phyloP scores from a whole-genome alignment of 768 basidiomycete species.

The Chlorophyllum brunneum region DNA sequence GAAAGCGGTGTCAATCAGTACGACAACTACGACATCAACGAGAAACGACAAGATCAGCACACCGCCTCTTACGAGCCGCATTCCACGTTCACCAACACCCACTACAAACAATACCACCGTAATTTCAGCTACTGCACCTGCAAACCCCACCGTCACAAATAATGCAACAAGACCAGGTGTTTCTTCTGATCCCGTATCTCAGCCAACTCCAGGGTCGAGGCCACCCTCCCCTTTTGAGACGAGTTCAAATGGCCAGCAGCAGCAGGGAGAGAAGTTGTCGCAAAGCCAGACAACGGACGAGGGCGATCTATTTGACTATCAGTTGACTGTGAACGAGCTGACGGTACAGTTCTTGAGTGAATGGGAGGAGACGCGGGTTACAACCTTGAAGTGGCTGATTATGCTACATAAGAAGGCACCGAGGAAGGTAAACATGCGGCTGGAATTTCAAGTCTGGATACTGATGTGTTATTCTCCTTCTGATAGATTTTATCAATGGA shows the following conservation, averaged over 20 bases:
- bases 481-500: conserved; percentile 91
- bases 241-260: conserved; percentile 25
- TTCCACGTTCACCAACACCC: conserved; percentile 57
- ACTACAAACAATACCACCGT: conserved; percentile 36
- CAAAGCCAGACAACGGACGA: conserved; percentile 23
- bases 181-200: conserved; percentile 34
- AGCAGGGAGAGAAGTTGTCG: conserved; percentile 3
- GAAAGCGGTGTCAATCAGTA: conserved; percentile 17
- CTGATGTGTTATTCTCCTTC: not conserved
- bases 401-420: conserved; percentile 99
- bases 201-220: conserved; percentile 36
- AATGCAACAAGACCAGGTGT: not conserved
- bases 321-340: conserved; percentile 86
- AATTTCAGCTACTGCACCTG: conserved; percentile 20
- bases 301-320: conserved; percentile 89
- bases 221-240: conserved; percentile 60
- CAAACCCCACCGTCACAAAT: not conserved
- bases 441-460: not conserved
- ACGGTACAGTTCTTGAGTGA: conserved; percentile 95
- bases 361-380: conserved; percentile 93
- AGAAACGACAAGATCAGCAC: conserved; percentile 22
- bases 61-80: conserved; percentile 28
- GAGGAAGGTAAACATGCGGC: conserved; percentile 60
- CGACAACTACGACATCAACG: conserved; percentile 18
- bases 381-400: conserved; percentile 94